Conservation (phyloP, 257 asterid species). For the Capsicum baccatum region DNA sequence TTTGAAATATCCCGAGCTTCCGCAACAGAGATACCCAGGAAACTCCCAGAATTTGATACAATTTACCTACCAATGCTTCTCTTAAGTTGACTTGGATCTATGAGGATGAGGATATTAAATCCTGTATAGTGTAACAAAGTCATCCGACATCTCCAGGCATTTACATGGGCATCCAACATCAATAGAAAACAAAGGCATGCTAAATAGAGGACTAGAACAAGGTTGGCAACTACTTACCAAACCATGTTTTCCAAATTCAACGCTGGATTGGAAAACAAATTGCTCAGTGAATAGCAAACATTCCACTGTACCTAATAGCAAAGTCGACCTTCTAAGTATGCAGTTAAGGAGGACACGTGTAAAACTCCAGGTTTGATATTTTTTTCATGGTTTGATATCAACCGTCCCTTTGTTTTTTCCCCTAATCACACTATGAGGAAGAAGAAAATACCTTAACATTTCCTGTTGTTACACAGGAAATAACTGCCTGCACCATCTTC, state of each 20-base stretch:
- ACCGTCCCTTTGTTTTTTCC: neutral
- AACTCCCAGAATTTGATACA: conserved; percentile 3
- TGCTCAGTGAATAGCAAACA: conserved; percentile 94
- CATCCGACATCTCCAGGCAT: conserved; percentile 11
- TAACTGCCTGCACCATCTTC: conserved; percentile 89
- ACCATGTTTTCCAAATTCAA: conserved; percentile 73
- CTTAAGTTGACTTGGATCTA: neutral
- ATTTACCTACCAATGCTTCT: neutral
- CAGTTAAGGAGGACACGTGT: neutral
- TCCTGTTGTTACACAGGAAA: conserved; percentile 94
- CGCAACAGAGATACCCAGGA: too few species aligned
- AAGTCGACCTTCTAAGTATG: conserved; percentile 17
- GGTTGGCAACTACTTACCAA: conserved; percentile 59
- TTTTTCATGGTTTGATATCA: neutral
- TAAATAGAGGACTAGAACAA: neutral
- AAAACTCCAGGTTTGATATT: neutral
- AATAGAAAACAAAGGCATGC: conserved; percentile 23
- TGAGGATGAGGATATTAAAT: neutral
- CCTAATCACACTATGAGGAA: neutral
- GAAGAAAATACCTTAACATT: conserved; percentile 74
- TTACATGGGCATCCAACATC: neutral
- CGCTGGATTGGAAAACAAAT: conserved; percentile 72
- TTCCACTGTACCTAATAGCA: conserved; percentile 93
- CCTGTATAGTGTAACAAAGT: neutral
- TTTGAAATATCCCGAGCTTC: too few species aligned